phyloP scores from a whole-genome alignment of 2,329 filamentous ascomycete genomes.

The Cylindrodendrum hubeiense region DNA sequence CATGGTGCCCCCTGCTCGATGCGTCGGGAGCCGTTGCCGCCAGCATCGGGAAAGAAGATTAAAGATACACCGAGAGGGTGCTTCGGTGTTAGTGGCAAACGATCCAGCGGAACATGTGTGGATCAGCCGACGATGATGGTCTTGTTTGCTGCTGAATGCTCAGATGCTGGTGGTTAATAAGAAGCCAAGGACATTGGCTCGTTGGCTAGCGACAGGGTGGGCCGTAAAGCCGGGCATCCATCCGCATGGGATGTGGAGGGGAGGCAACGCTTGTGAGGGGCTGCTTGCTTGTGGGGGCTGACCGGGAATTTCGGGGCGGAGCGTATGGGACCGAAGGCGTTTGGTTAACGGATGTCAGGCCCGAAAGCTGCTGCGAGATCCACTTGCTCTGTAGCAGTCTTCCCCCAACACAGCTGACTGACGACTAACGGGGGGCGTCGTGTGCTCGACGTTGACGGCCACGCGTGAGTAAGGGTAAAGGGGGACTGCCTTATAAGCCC shows the following conservation, averaged over 20 bases:
- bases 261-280: constrained; percentile 12
- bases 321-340: constrained; percentile 30
- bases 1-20: constrained; percentile 3
- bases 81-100: background rate
- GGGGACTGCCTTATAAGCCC: constrained; percentile 32
- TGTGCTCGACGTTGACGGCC: background rate
- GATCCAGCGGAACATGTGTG: background rate
- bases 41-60: background rate
- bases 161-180: background rate
- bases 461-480: constrained; percentile 18
- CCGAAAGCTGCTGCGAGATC: constrained; percentile 41
- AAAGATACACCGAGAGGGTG: background rate
- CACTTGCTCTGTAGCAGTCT: constrained; percentile 32
- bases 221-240: constrained; percentile 39
- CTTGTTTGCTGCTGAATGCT: constrained; percentile 4
- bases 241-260: constrained; percentile 27
- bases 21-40: background rate
- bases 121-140: constrained; percentile 1
- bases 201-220: constrained; percentile 26
- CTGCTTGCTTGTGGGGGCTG: constrained; percentile 33
- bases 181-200: background rate
- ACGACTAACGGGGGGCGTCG: constrained; percentile 5
- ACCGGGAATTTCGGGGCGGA: constrained; percentile 47
- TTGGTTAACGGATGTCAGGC: constrained; percentile 43
- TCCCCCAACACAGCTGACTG: constrained; percentile 13